These are phyloP conservation scores for Crataegus laevigata DNA, from an alignment of 306 rosid species.

Conservation along the genomic window DNA sequence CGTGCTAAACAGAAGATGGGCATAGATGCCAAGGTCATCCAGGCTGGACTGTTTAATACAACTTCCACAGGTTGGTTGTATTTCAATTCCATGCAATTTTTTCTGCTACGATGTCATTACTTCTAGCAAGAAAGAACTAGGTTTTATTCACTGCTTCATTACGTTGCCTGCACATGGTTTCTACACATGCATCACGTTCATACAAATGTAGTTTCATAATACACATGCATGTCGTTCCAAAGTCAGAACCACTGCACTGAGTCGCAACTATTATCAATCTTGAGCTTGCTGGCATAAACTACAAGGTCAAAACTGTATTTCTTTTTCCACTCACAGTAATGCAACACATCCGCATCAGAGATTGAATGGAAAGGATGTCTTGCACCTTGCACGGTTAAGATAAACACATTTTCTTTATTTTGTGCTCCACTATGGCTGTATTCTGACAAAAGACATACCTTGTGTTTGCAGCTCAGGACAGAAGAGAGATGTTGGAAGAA, in stretches of 20 bases:
- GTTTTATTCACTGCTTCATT: not conserved
- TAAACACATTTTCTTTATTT: not conserved
- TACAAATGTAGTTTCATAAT: not conserved
- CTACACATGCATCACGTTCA: not conserved
- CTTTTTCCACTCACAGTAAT: not conserved
- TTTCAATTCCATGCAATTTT: conserved; percentile 2
- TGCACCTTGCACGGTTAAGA: not conserved
- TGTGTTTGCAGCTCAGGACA: conserved; percentile 86
- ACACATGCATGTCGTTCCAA: not conserved
- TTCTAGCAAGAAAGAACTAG: not conserved
- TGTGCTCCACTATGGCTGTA: not conserved
- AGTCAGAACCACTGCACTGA: not conserved
- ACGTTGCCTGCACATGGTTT: not conserved
- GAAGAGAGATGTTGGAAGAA: conserved; percentile 95
- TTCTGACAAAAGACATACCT: not conserved
- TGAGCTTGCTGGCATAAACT: not conserved
- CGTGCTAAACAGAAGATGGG: conserved; percentile 99
- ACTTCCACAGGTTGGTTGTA: conserved; percentile 90
- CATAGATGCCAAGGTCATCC: conserved; percentile 99
- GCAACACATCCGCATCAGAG: not conserved
- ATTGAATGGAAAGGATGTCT: not conserved
- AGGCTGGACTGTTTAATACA: conserved; percentile 96
- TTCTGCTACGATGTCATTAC: not conserved
- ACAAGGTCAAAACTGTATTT: not conserved
- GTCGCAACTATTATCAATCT: not conserved